These are phyloP conservation scores for Amanita pseudoporphyria DNA, from an alignment of 768 basidiomycete species.

Conservation along the genomic window DNA sequence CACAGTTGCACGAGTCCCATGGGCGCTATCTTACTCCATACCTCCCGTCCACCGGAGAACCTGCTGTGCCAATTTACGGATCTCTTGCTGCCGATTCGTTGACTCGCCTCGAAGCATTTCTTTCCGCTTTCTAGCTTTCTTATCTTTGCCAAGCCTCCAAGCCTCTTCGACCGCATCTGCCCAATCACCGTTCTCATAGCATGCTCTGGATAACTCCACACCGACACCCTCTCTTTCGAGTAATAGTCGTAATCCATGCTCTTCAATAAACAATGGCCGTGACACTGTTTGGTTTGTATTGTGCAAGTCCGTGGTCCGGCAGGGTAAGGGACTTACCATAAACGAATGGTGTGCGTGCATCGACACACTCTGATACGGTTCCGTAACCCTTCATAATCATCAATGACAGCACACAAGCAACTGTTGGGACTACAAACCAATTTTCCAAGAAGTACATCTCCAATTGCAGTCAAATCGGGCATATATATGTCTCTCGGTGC, in stretches of 20 bases:
- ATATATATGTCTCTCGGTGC: slow-evolving; percentile 74
- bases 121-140: slow-evolving; percentile 38
- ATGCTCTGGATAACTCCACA: slow-evolving; percentile 51
- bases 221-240: slow-evolving; percentile 59
- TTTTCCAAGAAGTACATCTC: slow-evolving; percentile 72
- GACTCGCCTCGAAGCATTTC: slow-evolving; percentile 33
- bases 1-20: too few species aligned
- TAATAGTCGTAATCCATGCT: slow-evolving; percentile 61
- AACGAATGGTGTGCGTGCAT: slow-evolving; percentile 68
- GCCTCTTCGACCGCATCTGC: slow-evolving; percentile 48
- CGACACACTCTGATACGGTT: slow-evolving; percentile 72
- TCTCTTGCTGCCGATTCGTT: slow-evolving; percentile 43
- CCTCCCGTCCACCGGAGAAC: slow-evolving; percentile 4
- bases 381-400: slow-evolving; percentile 56
- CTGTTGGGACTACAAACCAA: slow-evolving; percentile 33
- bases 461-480: slow-evolving; percentile 69
- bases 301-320: slow-evolving; percentile 1
- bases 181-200: slow-evolving; percentile 72
- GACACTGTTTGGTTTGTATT: slow-evolving; percentile 38
- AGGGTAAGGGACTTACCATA: slow-evolving; percentile 38
- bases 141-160: slow-evolving; percentile 35
- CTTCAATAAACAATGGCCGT: slow-evolving; percentile 72
- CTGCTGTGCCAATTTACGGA: slow-evolving; percentile 15
- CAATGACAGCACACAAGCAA: background rate
- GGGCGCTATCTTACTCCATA: too few species aligned